These are phyloP conservation scores for Forsythia viridissima DNA, from an alignment of 257 asterid genomes.

Conservation along the genomic window DNA sequence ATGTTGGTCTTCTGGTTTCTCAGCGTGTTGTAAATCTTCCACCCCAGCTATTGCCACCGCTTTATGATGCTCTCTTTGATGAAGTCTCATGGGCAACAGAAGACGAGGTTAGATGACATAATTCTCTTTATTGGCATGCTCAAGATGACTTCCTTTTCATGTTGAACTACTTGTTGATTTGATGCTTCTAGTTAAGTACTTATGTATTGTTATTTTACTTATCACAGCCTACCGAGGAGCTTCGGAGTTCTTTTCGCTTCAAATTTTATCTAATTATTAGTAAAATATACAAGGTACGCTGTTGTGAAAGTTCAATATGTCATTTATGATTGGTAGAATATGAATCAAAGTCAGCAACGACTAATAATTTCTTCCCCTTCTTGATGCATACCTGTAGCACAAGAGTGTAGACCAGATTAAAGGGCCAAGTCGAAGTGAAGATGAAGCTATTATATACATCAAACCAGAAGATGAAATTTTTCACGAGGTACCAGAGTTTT, in stretches of 20 bases:
- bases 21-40: conserved; percentile 91
- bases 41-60: conserved; percentile 90
- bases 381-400: conserved; percentile 42
- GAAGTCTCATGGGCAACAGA: conserved; percentile 93
- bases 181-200: conserved; percentile 9
- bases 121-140: conserved; percentile 6
- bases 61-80: conserved; percentile 84
- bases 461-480: conserved; percentile 84
- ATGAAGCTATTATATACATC: conserved; percentile 53
- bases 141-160: neutral
- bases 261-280: conserved; percentile 67
- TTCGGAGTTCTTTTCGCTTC: conserved; percentile 66
- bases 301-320: neutral
- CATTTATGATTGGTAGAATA: neutral
- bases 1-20: conserved; percentile 78
- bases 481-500: conserved; percentile 47
- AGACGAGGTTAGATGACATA: conserved; percentile 75
- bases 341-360: neutral
- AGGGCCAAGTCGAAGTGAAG: conserved; percentile 38
- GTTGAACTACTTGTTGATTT: conserved; percentile 5
- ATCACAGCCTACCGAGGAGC: conserved; percentile 76
- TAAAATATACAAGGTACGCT: conserved; percentile 77
- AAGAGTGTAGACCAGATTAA: conserved; percentile 49
- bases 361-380: conserved; percentile 1
- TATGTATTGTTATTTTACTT: conserved; percentile 28